Conservation (phyloP, 805 yeast genomes). For the Hanseniaspora mollemarum region DNA sequence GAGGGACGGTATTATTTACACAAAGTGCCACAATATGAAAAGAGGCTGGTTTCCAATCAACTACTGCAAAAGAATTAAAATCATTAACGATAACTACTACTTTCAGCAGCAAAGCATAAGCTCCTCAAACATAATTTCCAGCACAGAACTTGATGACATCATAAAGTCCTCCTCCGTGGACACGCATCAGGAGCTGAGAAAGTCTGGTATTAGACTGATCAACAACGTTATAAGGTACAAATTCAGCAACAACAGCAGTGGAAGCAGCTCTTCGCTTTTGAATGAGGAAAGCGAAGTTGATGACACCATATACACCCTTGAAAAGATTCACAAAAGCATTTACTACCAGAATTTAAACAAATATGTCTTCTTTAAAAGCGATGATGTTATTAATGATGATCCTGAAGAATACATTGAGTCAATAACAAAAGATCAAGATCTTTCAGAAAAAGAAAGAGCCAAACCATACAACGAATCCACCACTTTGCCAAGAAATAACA, state of each 20-base stretch:
- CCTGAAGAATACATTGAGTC: neutral
- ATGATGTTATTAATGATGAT: neutral
- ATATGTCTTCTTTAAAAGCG: neutral
- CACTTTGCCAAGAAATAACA: neutral
- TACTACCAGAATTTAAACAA: constrained; percentile 7
- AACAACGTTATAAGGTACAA: constrained; percentile 14
- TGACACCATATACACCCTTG: constrained; percentile 11
- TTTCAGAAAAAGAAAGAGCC: neutral
- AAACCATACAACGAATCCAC: no score
- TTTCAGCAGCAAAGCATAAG: constrained; percentile 4
- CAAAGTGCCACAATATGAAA: constrained; percentile 24
- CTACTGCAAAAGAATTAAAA: constrained; percentile 25
- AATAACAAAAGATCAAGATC: neutral
- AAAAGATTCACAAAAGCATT: neutral
- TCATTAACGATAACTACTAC: constrained; percentile 9
- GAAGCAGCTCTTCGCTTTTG: no score
- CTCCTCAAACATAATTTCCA: neutral
- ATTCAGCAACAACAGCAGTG: neutral
- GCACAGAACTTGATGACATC: neutral
- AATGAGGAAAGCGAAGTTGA: neutral
- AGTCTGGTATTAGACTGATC: constrained; percentile 1
- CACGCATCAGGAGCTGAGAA: neutral
- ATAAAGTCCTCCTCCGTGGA: neutral
- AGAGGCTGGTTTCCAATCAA: constrained; percentile 82
- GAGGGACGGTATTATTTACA: constrained; percentile 68